Conservation (phyloP, 805 yeast species). For the Hanseniaspora valbyensis region DNA sequence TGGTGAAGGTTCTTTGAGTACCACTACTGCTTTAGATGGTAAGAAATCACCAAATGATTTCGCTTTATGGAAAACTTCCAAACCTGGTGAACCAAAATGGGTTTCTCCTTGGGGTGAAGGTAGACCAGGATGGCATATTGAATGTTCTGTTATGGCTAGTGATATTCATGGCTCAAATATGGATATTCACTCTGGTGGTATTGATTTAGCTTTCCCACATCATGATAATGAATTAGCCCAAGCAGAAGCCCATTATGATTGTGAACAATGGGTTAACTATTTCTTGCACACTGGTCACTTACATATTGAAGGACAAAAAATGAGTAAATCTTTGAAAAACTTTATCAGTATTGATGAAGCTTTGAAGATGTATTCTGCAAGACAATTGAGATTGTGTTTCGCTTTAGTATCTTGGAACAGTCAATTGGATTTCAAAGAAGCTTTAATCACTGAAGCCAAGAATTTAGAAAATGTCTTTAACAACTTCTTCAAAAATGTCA, state of each 20-base stretch:
- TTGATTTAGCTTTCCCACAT: conserved; percentile 96
- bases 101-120: conserved; percentile 93
- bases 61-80: conserved; percentile 93
- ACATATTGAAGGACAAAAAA: conserved; percentile 96
- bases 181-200: conserved; percentile 95
- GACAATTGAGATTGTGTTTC: conserved; percentile 85
- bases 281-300: conserved; percentile 95
- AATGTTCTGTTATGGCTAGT: conserved; percentile 97
- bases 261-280: conserved; percentile 92
- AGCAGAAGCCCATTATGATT: conserved; percentile 82
- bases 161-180: conserved; percentile 71
- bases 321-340: conserved; percentile 91
- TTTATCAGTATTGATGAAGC: conserved; percentile 93
- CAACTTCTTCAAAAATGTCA: conserved; percentile 77
- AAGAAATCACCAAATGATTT: conserved; percentile 76
- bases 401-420: conserved; percentile 87
- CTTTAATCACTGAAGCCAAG: conserved; percentile 63
- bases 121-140: conserved; percentile 99
- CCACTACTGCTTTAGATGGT: conserved; percentile 34
- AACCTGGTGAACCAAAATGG: conserved; percentile 97
- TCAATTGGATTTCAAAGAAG: conserved; percentile 83
- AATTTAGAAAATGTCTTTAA: conserved; percentile 61
- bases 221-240: conserved; percentile 98
- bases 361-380: conserved; percentile 50
- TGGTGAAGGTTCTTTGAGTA: conserved; percentile 80